Percentiles rank a stretch among this genome's conserved stretches.
phyloP scores from a whole-genome alignment of 192 early-diverging fungal genomes.

The Coemansia sp. region DNA sequence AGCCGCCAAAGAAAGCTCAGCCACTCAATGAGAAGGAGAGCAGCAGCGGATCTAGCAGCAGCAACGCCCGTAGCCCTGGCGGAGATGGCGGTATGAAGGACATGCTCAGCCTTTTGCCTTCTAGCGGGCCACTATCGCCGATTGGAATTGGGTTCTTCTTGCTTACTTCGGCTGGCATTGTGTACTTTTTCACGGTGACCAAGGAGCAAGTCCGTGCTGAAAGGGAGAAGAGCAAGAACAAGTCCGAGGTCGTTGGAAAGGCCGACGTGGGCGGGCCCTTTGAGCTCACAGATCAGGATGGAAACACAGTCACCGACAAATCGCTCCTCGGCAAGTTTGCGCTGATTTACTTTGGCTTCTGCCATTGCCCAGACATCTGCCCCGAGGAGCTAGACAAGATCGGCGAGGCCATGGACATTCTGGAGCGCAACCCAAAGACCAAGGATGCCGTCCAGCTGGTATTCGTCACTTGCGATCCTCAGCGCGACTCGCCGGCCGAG shows the following conservation, averaged over 20 bases:
- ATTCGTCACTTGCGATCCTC: constrained; percentile 97
- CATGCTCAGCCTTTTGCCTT: constrained; percentile 25
- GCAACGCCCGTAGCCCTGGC: background rate
- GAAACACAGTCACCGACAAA: constrained; percentile 70
- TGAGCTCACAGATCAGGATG: constrained; percentile 80
- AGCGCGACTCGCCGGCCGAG: constrained; percentile 83
- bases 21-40: background rate
- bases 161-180: constrained; percentile 60
- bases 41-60: constrained; percentile 4
- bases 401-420: constrained; percentile 77
- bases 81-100: constrained; percentile 17
- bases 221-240: constrained; percentile 16
- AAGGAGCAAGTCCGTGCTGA: constrained; percentile 61
- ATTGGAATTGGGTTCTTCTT: constrained; percentile 59
- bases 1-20: constrained; percentile 18
- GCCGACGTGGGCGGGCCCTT: constrained; percentile 92
- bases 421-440: constrained; percentile 58
- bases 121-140: constrained; percentile 48
- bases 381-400: constrained; percentile 99
- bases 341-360: constrained; percentile 99
- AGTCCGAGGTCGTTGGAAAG: constrained; percentile 72
- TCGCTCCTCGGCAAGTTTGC: constrained; percentile 83
- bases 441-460: constrained; percentile 74
- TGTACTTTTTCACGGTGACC: constrained; percentile 66
- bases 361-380: constrained; percentile 98